Conservation (phyloP, 1,139 yeast species). For the Protomyces inouyei region DNA sequence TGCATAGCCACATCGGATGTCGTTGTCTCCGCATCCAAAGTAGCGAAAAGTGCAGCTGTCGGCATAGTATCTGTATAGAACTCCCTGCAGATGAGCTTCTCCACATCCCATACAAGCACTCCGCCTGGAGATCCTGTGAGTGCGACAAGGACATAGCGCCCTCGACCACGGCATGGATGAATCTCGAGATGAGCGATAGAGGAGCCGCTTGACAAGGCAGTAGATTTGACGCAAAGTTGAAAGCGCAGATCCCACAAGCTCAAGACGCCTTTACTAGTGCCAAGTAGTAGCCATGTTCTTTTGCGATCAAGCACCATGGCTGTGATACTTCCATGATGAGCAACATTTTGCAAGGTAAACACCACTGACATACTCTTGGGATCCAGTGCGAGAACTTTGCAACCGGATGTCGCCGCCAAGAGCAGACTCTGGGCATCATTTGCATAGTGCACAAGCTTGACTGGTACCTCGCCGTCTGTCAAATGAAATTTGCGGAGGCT, state of each 20-base stretch:
- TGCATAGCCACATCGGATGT: conserved; percentile 1
- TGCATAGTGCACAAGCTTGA: conserved; percentile 42
- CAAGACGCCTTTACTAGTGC: conserved; percentile 68
- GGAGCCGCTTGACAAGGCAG: not conserved
- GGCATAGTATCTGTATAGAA: conserved; percentile 3
- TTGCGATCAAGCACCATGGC: conserved; percentile 55
- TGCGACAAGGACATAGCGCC: conserved; percentile 50
- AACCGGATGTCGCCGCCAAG: conserved; percentile 51
- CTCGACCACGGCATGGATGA: conserved; percentile 44
- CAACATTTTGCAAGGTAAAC: conserved; percentile 51
- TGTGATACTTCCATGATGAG: conserved; percentile 60
- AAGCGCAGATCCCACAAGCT: conserved; percentile 81
- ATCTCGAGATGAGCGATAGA: conserved; percentile 49
- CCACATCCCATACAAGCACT: conserved; percentile 72
- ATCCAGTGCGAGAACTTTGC: conserved; percentile 55
- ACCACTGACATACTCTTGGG: conserved; percentile 53
- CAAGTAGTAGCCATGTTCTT: conserved; percentile 61
- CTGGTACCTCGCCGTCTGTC: conserved; percentile 44
- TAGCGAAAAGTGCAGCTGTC: not conserved
- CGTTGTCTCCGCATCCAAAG: conserved; percentile 8
- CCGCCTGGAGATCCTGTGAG: conserved; percentile 62
- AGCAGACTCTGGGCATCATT: conserved; percentile 35
- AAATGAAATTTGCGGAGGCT: conserved; percentile 47
- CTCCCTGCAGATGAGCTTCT: conserved; percentile 36
- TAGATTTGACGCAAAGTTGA: conserved; percentile 54